phyloP scores from a whole-genome alignment of 345 rosid genomes.

The Rhodamnia rubescens region DNA sequence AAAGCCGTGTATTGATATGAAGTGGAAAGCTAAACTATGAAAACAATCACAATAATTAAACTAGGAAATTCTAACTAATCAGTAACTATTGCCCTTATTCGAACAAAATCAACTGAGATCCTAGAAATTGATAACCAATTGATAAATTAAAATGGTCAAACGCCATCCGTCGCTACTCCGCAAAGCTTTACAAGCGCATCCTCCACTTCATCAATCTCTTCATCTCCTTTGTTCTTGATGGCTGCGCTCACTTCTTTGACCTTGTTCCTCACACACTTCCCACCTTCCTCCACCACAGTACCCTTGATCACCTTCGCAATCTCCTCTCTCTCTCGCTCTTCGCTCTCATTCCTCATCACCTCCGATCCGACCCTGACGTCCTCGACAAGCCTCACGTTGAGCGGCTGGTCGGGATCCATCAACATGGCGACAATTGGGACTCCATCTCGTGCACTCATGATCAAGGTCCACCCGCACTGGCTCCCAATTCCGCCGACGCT shows the following conservation, averaged over 20 bases:
- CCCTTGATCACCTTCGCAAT: conserved; percentile 4
- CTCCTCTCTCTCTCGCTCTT: conserved; percentile 4
- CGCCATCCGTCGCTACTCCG: background rate
- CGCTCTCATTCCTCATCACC: conserved; percentile 5
- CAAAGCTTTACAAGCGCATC: background rate
- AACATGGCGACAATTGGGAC: conserved; percentile 15
- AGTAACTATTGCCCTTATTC: too few species aligned
- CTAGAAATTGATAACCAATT: too few species aligned
- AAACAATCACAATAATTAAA: too few species aligned
- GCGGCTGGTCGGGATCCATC: conserved; percentile 15
- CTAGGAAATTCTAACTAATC: too few species aligned
- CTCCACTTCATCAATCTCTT: background rate
- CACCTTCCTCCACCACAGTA: conserved; percentile 1
- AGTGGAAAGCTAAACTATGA: too few species aligned
- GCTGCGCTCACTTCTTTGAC: conserved; percentile 1
- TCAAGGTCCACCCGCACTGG: conserved; percentile 20
- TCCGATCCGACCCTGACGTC: conserved; percentile 5
- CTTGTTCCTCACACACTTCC: background rate
- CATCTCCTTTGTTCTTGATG: background rate
- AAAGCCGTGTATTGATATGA: too few species aligned
- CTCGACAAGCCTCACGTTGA: conserved; percentile 3
- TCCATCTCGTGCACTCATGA: conserved; percentile 12
- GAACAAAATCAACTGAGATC: too few species aligned
- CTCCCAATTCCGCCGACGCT: conserved; percentile 15
- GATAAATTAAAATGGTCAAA: too few species aligned